These are phyloP conservation scores for Boletus rubroflammeus DNA, from an alignment of 768 basidiomycete species.

Conservation along the genomic window DNA sequence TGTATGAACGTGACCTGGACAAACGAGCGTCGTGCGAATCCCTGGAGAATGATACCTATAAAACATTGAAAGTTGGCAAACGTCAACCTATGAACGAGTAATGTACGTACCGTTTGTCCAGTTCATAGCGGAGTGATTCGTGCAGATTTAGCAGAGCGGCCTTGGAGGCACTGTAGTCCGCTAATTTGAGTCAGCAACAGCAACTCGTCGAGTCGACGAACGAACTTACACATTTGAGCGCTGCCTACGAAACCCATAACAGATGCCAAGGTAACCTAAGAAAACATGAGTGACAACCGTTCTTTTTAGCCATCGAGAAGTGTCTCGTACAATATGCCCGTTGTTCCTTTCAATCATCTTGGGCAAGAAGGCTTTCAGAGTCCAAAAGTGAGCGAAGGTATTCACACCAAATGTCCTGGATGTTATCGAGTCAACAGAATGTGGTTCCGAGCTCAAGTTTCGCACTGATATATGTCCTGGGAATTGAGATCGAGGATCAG, in stretches of 20 bases:
- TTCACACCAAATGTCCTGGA: conserved; percentile 87
- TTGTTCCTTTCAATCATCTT: conserved; percentile 69
- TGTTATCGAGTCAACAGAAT: background rate
- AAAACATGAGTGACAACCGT: conserved; percentile 13
- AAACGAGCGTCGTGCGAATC: conserved; percentile 85
- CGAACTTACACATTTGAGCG: conserved; percentile 68
- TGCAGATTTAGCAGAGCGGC: conserved; percentile 80
- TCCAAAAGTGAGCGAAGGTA: conserved; percentile 87
- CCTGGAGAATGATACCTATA: conserved; percentile 63
- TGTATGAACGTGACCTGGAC: conserved; percentile 78
- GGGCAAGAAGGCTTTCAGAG: conserved; percentile 89
- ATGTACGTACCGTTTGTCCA: conserved; percentile 64
- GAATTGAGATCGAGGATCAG: conserved; percentile 73
- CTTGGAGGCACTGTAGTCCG: conserved; percentile 91
- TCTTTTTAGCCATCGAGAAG: background rate
- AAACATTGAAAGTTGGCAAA: background rate
- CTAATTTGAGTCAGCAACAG: conserved; percentile 36
- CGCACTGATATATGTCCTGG: conserved; percentile 77
- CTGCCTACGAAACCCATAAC: conserved; percentile 67
- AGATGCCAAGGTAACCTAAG: conserved; percentile 74
- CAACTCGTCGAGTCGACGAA: background rate
- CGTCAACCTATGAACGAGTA: background rate
- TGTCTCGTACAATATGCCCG: conserved; percentile 78
- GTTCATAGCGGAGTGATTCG: conserved; percentile 83
- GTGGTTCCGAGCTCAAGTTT: conserved; percentile 48